Evolutionary conservation across 2,329 filamentous ascomycete species (phyloP).

Genomic region (Clarireedia paspali): DNA sequence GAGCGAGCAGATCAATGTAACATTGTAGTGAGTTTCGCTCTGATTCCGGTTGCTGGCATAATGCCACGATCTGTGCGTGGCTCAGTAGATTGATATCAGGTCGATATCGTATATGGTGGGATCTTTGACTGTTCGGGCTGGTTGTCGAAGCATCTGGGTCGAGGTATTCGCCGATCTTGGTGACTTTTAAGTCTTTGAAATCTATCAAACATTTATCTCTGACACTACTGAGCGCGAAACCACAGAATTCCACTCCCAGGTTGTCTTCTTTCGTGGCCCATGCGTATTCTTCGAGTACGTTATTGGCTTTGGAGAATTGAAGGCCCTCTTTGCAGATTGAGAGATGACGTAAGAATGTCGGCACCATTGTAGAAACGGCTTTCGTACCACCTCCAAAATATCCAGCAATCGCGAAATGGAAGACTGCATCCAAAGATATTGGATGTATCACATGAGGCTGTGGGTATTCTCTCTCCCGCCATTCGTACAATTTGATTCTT

Average conservation of each 20-base stretch:
- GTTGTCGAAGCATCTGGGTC: too few species aligned
- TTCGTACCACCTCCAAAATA: background rate
- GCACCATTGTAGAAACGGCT: background rate
- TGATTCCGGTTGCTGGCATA: too few species aligned
- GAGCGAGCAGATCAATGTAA: too few species aligned
- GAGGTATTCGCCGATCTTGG: background rate
- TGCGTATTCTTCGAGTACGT: background rate
- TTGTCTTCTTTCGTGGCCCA: background rate
- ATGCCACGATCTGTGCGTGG: too few species aligned
- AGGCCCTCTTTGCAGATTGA: background rate
- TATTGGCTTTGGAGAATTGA: background rate
- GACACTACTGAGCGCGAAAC: background rate
- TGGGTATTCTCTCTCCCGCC: conserved; percentile 26
- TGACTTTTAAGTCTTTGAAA: background rate
- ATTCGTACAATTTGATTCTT: background rate
- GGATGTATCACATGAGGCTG: conserved; percentile 46
- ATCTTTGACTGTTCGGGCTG: too few species aligned
- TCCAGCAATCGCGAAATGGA: background rate
- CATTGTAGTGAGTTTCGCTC: too few species aligned
- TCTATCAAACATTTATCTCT: background rate
- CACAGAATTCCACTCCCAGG: background rate
- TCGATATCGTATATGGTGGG: too few species aligned
- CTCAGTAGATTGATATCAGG: too few species aligned
- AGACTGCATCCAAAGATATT: conserved; percentile 39
- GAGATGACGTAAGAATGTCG: background rate